Evolutionary conservation across 495 filamentous ascomycete genomes (phyloP).

Genomic region (Tuber indicum): DNA sequence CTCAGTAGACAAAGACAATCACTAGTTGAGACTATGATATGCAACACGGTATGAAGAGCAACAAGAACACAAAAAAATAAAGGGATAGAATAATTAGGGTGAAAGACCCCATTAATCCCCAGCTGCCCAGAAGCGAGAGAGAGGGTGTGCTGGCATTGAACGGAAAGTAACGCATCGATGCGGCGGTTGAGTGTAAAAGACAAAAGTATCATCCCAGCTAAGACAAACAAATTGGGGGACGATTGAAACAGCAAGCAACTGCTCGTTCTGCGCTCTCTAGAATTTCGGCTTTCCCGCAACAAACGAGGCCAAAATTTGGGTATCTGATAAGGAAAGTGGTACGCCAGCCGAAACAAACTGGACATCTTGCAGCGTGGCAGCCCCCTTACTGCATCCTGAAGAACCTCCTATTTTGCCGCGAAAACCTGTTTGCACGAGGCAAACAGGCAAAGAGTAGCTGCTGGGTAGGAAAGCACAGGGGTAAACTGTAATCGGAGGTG

Average conservation of each 20-base stretch:
- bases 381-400: constrained; percentile 16
- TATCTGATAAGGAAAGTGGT: constrained; percentile 41
- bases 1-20: constrained; percentile 5
- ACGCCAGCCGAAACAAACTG: constrained; percentile 33
- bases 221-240: constrained; percentile 25
- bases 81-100: constrained; percentile 16
- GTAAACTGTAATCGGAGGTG: not conserved
- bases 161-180: constrained; percentile 23
- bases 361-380: constrained; percentile 16
- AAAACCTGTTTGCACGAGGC: constrained; percentile 18
- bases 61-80: constrained; percentile 16
- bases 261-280: constrained; percentile 18
- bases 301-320: constrained; percentile 19
- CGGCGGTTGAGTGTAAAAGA: constrained; percentile 26
- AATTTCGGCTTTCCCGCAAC: constrained; percentile 19
- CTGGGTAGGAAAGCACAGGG: constrained; percentile 14
- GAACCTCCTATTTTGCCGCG: constrained; percentile 23
- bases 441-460: constrained; percentile 18
- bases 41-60: constrained; percentile 11
- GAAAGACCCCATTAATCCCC: constrained; percentile 24
- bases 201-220: constrained; percentile 25
- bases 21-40: constrained; percentile 17
- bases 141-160: constrained; percentile 34
- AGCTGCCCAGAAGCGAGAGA: constrained; percentile 8
- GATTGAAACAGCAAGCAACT: constrained; percentile 14